These are phyloP conservation scores for Debaryomycetaceae sp. DNA, from an alignment of 1,139 yeast species.

Conservation along the genomic window DNA sequence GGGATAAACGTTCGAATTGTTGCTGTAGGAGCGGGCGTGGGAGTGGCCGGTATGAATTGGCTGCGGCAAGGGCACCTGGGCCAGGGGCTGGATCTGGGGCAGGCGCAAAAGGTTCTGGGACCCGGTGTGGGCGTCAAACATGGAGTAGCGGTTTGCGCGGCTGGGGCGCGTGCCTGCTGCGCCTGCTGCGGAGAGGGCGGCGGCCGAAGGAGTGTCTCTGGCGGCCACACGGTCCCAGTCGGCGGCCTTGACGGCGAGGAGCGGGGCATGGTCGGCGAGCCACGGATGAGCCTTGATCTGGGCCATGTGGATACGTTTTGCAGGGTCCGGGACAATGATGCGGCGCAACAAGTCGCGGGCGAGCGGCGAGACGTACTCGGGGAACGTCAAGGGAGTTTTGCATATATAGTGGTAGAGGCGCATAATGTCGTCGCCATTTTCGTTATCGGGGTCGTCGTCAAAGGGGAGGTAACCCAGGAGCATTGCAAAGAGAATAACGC, in stretches of 20 bases:
- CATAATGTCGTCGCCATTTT: conserved; percentile 91
- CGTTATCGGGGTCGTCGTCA: conserved; percentile 95
- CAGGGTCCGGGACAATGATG: conserved; percentile 82
- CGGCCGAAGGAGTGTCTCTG: conserved; percentile 10
- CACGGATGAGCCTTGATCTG: conserved; percentile 78
- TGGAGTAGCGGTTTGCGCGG: conserved; percentile 30
- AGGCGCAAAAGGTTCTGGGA: conserved; percentile 1
- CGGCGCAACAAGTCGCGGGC: conserved; percentile 85
- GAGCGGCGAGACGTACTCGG: conserved; percentile 84
- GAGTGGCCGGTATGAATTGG: conserved; percentile 13
- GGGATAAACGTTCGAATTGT: conserved; percentile 30
- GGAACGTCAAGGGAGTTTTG: conserved; percentile 83
- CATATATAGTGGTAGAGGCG: conserved; percentile 87
- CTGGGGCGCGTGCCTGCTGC: too few species aligned
- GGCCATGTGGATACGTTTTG: conserved; percentile 54
- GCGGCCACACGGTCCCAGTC: conserved; percentile 73
- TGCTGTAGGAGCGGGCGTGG: conserved; percentile 35
- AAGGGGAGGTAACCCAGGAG: conserved; percentile 94
- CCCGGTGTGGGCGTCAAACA: conserved; percentile 34
- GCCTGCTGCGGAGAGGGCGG: conserved; percentile 3
- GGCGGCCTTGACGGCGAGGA: conserved; percentile 71
- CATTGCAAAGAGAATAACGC: conserved; percentile 93
- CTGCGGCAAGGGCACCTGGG: conserved; percentile 5
- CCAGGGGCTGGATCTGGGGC: background rate
- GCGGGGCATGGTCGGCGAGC: conserved; percentile 72